These are phyloP conservation scores for Microthlaspi erraticum DNA, from an alignment of 345 rosid species.

Conservation along the genomic window DNA sequence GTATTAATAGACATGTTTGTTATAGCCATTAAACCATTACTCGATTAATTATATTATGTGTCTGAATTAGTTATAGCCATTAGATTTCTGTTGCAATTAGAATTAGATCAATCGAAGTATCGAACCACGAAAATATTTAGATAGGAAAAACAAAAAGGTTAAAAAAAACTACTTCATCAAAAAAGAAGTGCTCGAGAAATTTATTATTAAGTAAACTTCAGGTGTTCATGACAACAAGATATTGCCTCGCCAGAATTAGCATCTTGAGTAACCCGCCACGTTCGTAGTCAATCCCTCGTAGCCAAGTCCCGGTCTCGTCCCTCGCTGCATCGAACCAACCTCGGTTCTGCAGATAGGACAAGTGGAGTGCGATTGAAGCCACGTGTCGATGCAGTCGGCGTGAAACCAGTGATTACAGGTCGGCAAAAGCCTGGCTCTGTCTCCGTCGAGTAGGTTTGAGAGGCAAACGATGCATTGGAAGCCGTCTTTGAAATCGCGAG, in stretches of 20 bases:
- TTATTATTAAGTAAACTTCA: background rate
- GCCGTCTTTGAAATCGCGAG: slow-evolving; percentile 53
- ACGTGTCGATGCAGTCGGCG: slow-evolving; percentile 78
- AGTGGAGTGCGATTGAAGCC: slow-evolving; percentile 74
- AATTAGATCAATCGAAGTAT: too few relatives aligned
- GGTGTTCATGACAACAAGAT: too few relatives aligned
- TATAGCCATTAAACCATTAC: too few relatives aligned
- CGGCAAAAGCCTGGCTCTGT: slow-evolving; percentile 63
- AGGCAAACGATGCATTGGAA: slow-evolving; percentile 76
- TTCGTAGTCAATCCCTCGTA: too few relatives aligned
- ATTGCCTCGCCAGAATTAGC: too few relatives aligned
- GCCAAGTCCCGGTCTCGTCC: background rate
- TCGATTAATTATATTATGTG: too few relatives aligned
- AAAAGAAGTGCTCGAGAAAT: background rate
- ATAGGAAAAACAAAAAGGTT: too few relatives aligned
- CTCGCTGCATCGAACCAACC: slow-evolving; percentile 39
- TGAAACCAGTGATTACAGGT: slow-evolving; percentile 80
- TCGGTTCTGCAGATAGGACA: slow-evolving; percentile 74
- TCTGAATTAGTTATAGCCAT: too few relatives aligned
- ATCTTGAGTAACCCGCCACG: too few relatives aligned
- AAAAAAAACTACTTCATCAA: background rate
- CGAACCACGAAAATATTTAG: too few relatives aligned
- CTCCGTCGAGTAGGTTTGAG: slow-evolving; percentile 65
- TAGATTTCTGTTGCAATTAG: too few relatives aligned
- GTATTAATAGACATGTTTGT: too few relatives aligned